These are phyloP conservation scores for Backusella liffmaniae DNA, from an alignment of 192 early-diverging fungal species.

Conservation along the genomic window DNA sequence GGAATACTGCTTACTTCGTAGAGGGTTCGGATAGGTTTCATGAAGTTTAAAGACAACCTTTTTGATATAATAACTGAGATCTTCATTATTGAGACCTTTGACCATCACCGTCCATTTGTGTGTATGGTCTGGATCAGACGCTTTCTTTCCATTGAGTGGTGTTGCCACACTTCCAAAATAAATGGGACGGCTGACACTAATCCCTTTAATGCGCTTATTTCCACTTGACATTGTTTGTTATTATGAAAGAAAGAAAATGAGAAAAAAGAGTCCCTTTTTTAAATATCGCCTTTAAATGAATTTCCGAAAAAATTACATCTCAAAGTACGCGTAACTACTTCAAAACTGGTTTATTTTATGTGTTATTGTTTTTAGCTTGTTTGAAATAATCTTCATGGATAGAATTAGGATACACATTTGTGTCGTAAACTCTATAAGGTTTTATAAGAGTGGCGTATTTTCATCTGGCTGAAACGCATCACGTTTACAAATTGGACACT, in stretches of 20 bases:
- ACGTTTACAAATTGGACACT: slow-evolving; percentile 36
- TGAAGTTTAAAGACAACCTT: slow-evolving; percentile 95
- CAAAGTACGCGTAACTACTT: too few species aligned
- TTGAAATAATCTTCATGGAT: too few species aligned
- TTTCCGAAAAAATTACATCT: too few species aligned
- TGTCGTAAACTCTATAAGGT: too few species aligned
- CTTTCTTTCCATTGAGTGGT: slow-evolving; percentile 62
- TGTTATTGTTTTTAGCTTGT: too few species aligned
- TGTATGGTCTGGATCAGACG: slow-evolving; percentile 82
- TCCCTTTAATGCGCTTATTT: slow-evolving; percentile 54
- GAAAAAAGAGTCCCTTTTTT: background rate
- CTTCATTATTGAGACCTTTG: slow-evolving; percentile 81
- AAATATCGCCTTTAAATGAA: too few species aligned
- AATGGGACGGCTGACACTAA: slow-evolving; percentile 72
- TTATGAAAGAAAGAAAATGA: background rate
- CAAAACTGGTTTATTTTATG: too few species aligned
- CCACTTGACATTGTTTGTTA: background rate
- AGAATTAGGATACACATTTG: too few species aligned
- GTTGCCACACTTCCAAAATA: slow-evolving; percentile 85
- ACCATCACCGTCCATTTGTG: slow-evolving; percentile 96
- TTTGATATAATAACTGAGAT: slow-evolving; percentile 81
- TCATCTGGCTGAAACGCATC: slow-evolving; percentile 19
- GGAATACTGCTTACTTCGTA: slow-evolving; percentile 49
- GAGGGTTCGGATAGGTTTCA: slow-evolving; percentile 83
- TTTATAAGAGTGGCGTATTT: background rate